These are phyloP conservation scores for Scutellaria barbata DNA, from an alignment of 257 asterid species.

Conservation along the genomic window DNA sequence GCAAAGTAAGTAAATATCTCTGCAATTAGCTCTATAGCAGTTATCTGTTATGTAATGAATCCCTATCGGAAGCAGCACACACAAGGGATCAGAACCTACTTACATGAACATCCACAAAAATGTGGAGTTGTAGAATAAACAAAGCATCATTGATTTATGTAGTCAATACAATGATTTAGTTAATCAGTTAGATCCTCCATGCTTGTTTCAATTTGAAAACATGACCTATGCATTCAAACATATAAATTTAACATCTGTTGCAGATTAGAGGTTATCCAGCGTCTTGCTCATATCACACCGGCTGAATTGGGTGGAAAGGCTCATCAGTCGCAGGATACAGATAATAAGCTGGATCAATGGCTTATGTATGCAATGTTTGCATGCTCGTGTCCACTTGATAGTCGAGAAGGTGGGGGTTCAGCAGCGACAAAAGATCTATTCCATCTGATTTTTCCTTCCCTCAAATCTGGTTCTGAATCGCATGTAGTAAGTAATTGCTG, in stretches of 20 bases:
- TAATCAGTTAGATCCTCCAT: slow-evolving; percentile 27
- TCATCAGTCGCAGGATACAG: slow-evolving; percentile 92
- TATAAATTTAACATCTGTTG: slow-evolving; percentile 37
- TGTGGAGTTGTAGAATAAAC: neutral
- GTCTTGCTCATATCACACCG: slow-evolving; percentile 93
- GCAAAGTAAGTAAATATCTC: slow-evolving; percentile 75
- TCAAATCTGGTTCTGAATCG: slow-evolving; percentile 92
- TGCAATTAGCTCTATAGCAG: slow-evolving; percentile 22
- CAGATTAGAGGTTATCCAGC: slow-evolving; percentile 94
- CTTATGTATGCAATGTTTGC: slow-evolving; percentile 98
- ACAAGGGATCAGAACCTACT: slow-evolving; percentile 16
- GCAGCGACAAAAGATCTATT: slow-evolving; percentile 88
- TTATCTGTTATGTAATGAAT: slow-evolving; percentile 29
- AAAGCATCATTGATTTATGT: slow-evolving; percentile 11
- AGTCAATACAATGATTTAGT: slow-evolving; percentile 19
- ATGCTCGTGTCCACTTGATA: slow-evolving; percentile 87
- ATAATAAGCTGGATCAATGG: slow-evolving; percentile 98
- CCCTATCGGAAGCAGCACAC: slow-evolving; percentile 18
- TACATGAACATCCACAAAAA: slow-evolving; percentile 21
- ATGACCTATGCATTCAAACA: slow-evolving; percentile 20
- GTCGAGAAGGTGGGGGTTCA: slow-evolving; percentile 88
- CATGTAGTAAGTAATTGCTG: slow-evolving; percentile 72
- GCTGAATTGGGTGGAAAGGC: slow-evolving; percentile 98
- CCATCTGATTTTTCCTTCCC: slow-evolving; percentile 93
- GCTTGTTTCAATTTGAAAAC: slow-evolving; percentile 29